Evolutionary conservation across 441 rosid species (phyloP).

Genomic region (Croton setiger): DNA sequence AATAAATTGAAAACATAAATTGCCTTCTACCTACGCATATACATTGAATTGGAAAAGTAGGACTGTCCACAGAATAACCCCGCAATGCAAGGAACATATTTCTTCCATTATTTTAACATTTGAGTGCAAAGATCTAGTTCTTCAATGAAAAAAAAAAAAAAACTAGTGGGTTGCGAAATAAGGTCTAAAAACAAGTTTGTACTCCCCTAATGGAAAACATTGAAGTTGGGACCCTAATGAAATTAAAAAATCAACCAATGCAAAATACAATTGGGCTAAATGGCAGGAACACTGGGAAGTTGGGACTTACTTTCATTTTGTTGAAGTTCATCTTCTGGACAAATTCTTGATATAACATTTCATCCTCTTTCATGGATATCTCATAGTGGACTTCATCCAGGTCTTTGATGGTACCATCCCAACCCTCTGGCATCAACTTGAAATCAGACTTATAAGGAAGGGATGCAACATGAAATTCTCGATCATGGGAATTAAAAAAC

Average conservation of each 20-base stretch:
- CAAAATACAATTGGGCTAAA: not conserved
- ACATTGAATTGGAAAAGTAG: no score
- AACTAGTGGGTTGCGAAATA: no score
- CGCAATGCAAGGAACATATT: no score
- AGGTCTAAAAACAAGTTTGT: no score
- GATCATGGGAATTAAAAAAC: constrained; percentile 75
- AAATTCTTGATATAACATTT: constrained; percentile 77
- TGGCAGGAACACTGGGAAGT: not conserved
- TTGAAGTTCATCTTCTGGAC: constrained; percentile 76
- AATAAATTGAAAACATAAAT: not conserved
- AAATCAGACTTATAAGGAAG: constrained; percentile 88
- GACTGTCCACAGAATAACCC: no score
- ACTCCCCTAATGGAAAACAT: no score
- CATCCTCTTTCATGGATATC: constrained; percentile 94
- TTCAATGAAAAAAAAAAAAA: no score
- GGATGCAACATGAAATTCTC: constrained; percentile 92
- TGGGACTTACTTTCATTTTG: constrained; percentile 70
- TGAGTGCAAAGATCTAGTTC: no score
- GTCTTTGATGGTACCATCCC: constrained; percentile 90
- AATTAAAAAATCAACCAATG: not conserved
- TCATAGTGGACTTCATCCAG: constrained; percentile 89
- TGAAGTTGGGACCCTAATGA: no score
- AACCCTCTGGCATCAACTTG: constrained; percentile 96
- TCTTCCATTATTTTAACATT: no score
- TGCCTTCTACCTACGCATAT: not conserved